These are phyloP conservation scores for Botryosphaeria dothidea DNA, from an alignment of 2,329 filamentous ascomycete genomes.

Conservation along the genomic window DNA sequence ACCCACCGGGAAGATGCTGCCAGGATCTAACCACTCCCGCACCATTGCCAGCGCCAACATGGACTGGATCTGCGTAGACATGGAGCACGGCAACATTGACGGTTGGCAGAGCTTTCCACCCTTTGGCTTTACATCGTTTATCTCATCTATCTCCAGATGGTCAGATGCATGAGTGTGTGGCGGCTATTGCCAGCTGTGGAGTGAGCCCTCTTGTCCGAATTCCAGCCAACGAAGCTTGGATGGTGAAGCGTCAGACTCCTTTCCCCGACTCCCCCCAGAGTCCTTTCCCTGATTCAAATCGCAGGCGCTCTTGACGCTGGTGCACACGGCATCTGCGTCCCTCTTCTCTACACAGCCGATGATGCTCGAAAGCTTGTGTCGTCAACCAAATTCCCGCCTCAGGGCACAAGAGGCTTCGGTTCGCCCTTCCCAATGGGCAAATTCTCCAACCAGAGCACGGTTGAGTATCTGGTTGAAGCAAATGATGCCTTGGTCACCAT, in stretches of 20 bases:
- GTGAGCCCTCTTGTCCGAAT: constrained; percentile 50
- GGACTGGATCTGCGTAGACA: constrained; percentile 58
- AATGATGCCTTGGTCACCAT: constrained; percentile 56
- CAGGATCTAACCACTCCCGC: constrained; percentile 55
- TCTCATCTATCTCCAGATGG: constrained; percentile 34
- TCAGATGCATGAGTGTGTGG: constrained; percentile 58
- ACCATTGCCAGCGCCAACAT: constrained; percentile 55
- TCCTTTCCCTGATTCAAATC: background rate
- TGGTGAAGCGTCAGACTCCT: constrained; percentile 56
- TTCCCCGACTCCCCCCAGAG: background rate
- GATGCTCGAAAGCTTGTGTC: constrained; percentile 55
- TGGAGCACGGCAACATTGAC: constrained; percentile 59
- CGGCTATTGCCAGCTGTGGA: constrained; percentile 47
- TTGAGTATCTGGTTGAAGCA: constrained; percentile 57
- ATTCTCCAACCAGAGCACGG: constrained; percentile 42
- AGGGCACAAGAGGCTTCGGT: constrained; percentile 57
- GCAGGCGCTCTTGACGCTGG: constrained; percentile 58
- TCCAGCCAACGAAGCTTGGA: constrained; percentile 60
- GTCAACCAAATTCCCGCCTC: constrained; percentile 58
- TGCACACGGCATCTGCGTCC: constrained; percentile 60
- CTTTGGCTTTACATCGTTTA: background rate
- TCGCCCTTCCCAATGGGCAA: constrained; percentile 54
- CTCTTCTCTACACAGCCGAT: constrained; percentile 53
- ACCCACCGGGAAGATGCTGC: constrained; percentile 43
- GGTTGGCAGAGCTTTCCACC: constrained; percentile 40